Conservation (phyloP, 139 green algal genomes). For the Spirogloea muscicola region DNA sequence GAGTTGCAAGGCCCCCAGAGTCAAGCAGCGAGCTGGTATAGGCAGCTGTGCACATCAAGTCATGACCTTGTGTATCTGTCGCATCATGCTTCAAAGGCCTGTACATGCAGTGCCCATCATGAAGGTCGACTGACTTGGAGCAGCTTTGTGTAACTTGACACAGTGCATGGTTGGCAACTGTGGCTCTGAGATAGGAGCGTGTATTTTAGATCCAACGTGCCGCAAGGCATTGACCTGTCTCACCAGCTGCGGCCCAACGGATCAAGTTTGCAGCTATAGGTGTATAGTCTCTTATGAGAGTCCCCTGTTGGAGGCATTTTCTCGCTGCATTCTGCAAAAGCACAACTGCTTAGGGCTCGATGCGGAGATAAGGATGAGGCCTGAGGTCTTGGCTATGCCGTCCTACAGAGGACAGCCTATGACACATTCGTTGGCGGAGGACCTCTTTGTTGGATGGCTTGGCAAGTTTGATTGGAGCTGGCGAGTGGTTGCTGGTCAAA, state of each 20-base stretch:
- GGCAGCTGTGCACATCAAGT: too few species aligned
- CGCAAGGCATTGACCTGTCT: slow-evolving; percentile 25
- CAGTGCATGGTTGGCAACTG: slow-evolving; percentile 44
- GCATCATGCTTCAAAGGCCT: too few species aligned
- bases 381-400: slow-evolving; percentile 69
- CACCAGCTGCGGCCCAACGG: slow-evolving; percentile 20
- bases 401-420: slow-evolving; percentile 69
- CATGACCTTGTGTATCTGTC: too few species aligned
- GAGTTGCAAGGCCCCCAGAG: too few species aligned
- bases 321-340: slow-evolving; percentile 90
- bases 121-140: too few species aligned
- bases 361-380: slow-evolving; percentile 28
- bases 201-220: slow-evolving; percentile 12
- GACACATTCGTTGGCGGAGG: slow-evolving; percentile 75
- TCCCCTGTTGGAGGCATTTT: slow-evolving; percentile 75
- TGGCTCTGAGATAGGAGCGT: slow-evolving; percentile 15
- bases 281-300: slow-evolving; percentile 92
- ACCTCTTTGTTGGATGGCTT: slow-evolving; percentile 53
- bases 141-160: too few species aligned
- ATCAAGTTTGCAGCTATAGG: slow-evolving; percentile 71
- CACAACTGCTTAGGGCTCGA: slow-evolving; percentile 85
- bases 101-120: too few species aligned
- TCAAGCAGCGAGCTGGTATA: too few species aligned
- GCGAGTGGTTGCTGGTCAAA: slow-evolving; percentile 59
- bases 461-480: slow-evolving; percentile 54